Base-by-base conservation (phyloP, 495 filamentous ascomycete species). In the Podospora appendiculata region DNA sequence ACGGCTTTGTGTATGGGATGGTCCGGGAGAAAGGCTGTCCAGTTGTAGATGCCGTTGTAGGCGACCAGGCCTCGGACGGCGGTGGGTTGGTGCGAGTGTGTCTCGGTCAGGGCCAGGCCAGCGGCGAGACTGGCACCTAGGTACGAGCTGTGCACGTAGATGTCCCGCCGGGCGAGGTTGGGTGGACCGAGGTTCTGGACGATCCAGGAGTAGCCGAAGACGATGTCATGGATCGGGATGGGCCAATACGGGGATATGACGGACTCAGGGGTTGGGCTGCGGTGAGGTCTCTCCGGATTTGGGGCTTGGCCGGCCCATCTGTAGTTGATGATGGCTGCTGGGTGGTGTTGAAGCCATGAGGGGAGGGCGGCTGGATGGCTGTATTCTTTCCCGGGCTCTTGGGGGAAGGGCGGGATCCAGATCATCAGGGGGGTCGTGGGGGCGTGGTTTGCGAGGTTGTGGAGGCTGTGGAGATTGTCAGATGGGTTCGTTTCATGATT, bases 1-100 rank as follows among this genome's bases (percentile, higher is more conserved):
- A 25, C 17, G 25, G 25, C 13, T 9, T 39, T 47, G 48, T 73
- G 61, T 45, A 68, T 58, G 2, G 65, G 69, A 47, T 78, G 73
- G 45, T 70, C 71, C 0, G 71, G 70, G 4, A 78, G 58, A 47
- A 76, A 73, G 33, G 53, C 74, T 33, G 75, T 76, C 78, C 78
- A 81, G 58, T 80, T 70, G 56, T 74, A 79, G 40, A 81, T 70
- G 32, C 74, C 77, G 48, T 80, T 76, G 54, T 70, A 69, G 2
- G 70, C 65, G 11, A 74, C 62, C 5, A 77, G 60, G 18, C 75
- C 78, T 32, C 70, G 71, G 38, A 78, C 54, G 13, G 61, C 64
- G 58, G 75, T 72, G 40, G 45, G 48, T 11, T 45, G 54, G 47
- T 57, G 59, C 38, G 55, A 55, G 38, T 66, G 61, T 2, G 71